Percentiles rank a stretch among this genome's conserved stretches.
Evolutionary conservation across 139 green algal species (phyloP).

Genomic region (Klebsormidium nitens): DNA sequence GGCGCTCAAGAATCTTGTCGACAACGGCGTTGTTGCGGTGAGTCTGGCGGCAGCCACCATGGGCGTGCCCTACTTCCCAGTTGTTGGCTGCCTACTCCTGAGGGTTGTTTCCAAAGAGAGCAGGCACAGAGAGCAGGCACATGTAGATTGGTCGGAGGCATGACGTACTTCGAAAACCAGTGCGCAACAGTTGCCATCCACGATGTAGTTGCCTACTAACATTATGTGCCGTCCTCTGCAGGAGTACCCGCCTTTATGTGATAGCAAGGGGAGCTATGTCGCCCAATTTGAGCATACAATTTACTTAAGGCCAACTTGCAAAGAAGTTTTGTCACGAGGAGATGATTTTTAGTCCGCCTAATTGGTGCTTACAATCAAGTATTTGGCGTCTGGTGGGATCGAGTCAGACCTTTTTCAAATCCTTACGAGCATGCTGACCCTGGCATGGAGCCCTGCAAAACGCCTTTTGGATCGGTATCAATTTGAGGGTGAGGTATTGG

Average conservation of each 20-base stretch:
- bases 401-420: no score
- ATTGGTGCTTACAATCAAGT: no score
- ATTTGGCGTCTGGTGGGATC: no score
- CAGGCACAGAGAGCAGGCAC: not conserved
- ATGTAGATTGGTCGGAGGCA: not conserved
- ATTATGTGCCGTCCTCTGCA: no score
- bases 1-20: conserved; percentile 96
- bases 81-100: not conserved
- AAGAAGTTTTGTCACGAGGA: conserved; percentile 92
- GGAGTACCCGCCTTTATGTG: conserved; percentile 91
- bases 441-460: no score
- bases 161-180: no score
- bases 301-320: conserved; percentile 85
- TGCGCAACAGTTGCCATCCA: no score
- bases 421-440: no score
- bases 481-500: no score
- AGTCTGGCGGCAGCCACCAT: no score
- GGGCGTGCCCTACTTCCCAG: not conserved
- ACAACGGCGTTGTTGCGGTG: conserved; percentile 65
- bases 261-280: conserved; percentile 87
- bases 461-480: no score
- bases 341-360: conserved; percentile 98
- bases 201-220: no score
- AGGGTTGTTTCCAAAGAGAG: not conserved
- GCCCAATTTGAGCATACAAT: conserved; percentile 98